Percentiles rank a stretch among this genome's conserved stretches.
Evolutionary conservation across 768 basidiomycete genomes (phyloP).

Genomic region (Rhodotorula diobovata): DNA sequence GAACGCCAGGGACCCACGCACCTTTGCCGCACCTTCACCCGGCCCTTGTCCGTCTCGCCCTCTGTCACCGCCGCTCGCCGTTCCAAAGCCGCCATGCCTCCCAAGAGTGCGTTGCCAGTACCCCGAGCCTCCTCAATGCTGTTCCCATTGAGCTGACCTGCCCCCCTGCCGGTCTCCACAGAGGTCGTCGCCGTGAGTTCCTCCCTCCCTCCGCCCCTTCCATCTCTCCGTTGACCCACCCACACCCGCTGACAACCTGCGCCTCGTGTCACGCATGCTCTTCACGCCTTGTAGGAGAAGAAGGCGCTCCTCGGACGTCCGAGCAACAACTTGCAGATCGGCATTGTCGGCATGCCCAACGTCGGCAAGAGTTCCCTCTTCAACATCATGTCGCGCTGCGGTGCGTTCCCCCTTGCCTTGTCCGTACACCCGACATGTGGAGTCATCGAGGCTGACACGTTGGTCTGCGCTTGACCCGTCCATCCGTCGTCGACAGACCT

Average conservation of each 20-base stretch:
- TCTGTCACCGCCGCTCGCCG: constrained; percentile 7
- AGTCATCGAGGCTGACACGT: neutral
- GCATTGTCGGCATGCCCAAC: constrained; percentile 71
- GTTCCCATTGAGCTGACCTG: neutral
- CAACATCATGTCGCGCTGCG: constrained; percentile 88
- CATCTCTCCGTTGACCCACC: neutral
- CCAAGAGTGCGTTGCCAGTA: constrained; percentile 38
- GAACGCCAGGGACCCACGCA: constrained; percentile 6
- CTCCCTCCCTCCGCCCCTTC: neutral
- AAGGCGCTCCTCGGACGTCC: constrained; percentile 83
- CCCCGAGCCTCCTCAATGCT: neutral
- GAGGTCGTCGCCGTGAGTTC: neutral
- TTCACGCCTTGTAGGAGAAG: constrained; percentile 58
- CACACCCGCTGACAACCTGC: neutral
- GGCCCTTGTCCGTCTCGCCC: constrained; percentile 2
- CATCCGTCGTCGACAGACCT: constrained; percentile 16
- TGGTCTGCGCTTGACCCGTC: neutral
- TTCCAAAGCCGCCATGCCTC: constrained; percentile 29
- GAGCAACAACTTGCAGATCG: constrained; percentile 94
- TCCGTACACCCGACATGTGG: no score
- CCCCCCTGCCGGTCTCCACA: rapidly evolving
- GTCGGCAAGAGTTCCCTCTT: constrained; percentile 99
- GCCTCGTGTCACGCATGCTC: neutral
- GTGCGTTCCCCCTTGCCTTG: constrained; percentile 49
- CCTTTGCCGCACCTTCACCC: neutral